Evolutionary conservation across 2,329 filamentous ascomycete genomes (phyloP).

Genomic region (Fusarium xylarioides): DNA sequence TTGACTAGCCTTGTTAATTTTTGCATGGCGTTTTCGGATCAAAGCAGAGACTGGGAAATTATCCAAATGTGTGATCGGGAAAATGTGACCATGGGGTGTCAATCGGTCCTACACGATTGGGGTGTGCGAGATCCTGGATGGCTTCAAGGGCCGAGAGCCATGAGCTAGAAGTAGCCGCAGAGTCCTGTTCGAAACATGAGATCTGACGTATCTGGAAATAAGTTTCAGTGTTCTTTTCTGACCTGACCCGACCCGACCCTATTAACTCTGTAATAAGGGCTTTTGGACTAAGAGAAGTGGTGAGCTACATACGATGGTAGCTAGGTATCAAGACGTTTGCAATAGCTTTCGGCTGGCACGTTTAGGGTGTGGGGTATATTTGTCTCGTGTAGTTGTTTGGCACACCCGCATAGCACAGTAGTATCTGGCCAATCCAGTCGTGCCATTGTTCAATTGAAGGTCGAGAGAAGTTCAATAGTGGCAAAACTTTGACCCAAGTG

Average conservation of each 20-base stretch:
- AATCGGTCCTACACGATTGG: conserved; percentile 27
- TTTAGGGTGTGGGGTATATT: conserved; percentile 27
- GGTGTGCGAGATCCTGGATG: conserved; percentile 10
- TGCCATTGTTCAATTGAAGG: not conserved
- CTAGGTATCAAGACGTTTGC: not conserved
- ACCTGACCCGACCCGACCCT: not conserved
- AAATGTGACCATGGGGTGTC: conserved; percentile 6
- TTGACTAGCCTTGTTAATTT: not conserved
- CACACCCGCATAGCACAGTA: not conserved
- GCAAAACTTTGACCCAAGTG: not conserved
- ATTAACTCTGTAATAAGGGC: not conserved
- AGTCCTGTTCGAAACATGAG: not conserved
- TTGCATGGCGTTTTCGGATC: conserved; percentile 11
- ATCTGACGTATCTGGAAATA: not conserved
- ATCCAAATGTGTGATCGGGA: not conserved
- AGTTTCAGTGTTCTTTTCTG: not conserved
- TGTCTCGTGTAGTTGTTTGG: conserved; percentile 10
- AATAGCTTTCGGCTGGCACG: conserved; percentile 20
- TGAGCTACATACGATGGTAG: not conserved
- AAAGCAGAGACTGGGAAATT: not conserved
- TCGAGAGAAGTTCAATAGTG: not conserved
- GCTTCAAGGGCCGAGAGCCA: conserved; percentile 5
- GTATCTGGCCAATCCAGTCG: not conserved
- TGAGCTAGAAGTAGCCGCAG: not conserved
- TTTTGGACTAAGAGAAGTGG: not conserved